Evolutionary conservation across 2,329 filamentous ascomycete species (phyloP), one percentile per base, ranked within the genome.

Genomic region (Pseudogymnoascus sp.): DNA sequence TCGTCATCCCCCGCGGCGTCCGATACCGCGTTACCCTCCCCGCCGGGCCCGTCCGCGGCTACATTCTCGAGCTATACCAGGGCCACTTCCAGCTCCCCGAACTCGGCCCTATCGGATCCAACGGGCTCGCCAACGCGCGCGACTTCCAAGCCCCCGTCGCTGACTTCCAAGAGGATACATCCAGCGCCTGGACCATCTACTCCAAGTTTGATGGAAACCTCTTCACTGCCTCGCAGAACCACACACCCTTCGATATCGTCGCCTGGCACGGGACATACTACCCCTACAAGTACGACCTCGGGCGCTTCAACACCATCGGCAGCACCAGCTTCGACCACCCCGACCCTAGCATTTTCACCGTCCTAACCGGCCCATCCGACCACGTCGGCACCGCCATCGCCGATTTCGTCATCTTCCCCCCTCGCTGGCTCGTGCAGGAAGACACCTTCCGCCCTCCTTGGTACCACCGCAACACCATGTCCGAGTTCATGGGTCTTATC

Each of bases 241-340:
- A 92, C 72, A 87, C 85, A 0, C 89, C 89, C 0, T 92, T 91
- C 69, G 89, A 92, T 69, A 84, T 92, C 0, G 89, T 91, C 2
- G 88, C 86, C 2, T 92, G 89, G 89, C 89, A 92, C 71, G 89
- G 89, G 50, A 89, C 85, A 66, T 92, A 91, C 75, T 88, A 88
- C 65, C 89, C 89, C 0, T 91, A 85, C 81, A 92, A 92, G 75
- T 92, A 92, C 76, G 89, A 92, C 69, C 80, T 92, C 0, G 87
- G 86, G 25, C 84, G 88, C 33, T 92, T 91, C 79, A 89, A 87
- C 75, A 85, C 84, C 47, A 85, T 92, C 50, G 89, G 89, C 18
- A 85, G 81, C 62, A 85, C 90, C 67, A 88, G 84, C 6, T 90
- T 84, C 70, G 89, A 92, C 73, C 89, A 92, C 71, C 88, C 88